These are phyloP conservation scores for Scytalidium lignicola DNA, from an alignment of 2,329 filamentous ascomycete genomes.

Conservation along the genomic window DNA sequence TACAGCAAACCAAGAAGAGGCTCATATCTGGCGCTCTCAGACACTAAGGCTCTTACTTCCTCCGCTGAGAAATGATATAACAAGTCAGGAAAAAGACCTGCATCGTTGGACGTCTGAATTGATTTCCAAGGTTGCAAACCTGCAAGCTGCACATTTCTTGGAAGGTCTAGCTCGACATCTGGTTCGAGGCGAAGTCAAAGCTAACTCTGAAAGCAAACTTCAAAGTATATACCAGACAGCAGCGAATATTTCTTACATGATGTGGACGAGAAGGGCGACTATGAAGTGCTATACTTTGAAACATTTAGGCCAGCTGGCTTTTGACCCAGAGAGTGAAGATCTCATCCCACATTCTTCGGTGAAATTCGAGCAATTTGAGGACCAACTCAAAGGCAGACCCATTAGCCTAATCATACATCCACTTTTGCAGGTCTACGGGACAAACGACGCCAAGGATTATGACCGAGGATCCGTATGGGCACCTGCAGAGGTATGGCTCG, in stretches of 20 bases:
- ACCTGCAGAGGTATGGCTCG: conserved; percentile 14
- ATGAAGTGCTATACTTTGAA: conserved; percentile 7
- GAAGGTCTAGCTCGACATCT: conserved; percentile 6
- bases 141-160: conserved; percentile 5
- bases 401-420: conserved; percentile 12
- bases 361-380: conserved; percentile 8
- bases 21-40: conserved; percentile 16
- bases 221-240: conserved; percentile 8
- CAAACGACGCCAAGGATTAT: conserved; percentile 15
- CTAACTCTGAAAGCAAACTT: conserved; percentile 1
- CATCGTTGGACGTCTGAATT: neutral
- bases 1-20: conserved; percentile 12
- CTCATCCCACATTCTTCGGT: conserved; percentile 9
- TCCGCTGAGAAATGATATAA: conserved; percentile 1
- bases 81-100: conserved; percentile 1
- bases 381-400: conserved; percentile 6
- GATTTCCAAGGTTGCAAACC: conserved; percentile 2
- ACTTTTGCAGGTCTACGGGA: conserved; percentile 7
- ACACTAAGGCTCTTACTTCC: conserved; percentile 12
- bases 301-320: neutral
- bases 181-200: neutral
- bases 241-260: conserved; percentile 8
- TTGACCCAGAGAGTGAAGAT: conserved; percentile 3
- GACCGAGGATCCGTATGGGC: conserved; percentile 12
- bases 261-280: conserved; percentile 13